Evolutionary conservation across 495 filamentous ascomycete genomes (phyloP).

Genomic region (Neurospora pannonica): DNA sequence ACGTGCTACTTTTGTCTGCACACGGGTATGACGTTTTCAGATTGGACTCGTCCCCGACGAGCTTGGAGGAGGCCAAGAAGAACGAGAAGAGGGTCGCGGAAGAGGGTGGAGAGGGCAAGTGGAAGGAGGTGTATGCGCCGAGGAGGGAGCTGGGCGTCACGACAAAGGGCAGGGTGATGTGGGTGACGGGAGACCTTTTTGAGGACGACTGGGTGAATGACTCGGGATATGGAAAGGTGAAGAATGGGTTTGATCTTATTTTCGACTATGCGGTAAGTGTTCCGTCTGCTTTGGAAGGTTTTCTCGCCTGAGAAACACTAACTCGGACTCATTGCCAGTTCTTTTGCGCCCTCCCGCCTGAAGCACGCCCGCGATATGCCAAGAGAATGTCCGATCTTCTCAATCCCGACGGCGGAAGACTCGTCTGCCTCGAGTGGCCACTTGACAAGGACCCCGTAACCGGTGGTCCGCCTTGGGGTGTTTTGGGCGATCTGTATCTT

Average conservation of each 20-base stretch:
- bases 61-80: slow-evolving; percentile 45
- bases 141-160: slow-evolving; percentile 24
- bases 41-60: slow-evolving; percentile 53
- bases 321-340: slow-evolving; percentile 42
- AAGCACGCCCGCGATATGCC: slow-evolving; percentile 60
- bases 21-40: slow-evolving; percentile 68
- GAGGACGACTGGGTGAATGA: slow-evolving; percentile 39
- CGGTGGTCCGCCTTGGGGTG: slow-evolving; percentile 61
- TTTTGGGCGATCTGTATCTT: slow-evolving; percentile 53
- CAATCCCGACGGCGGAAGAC: slow-evolving; percentile 45
- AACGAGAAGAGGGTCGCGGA: slow-evolving; percentile 22
- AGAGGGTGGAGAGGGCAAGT: slow-evolving; percentile 1
- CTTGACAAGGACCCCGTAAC: slow-evolving; percentile 52
- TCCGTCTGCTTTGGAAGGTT: background rate
- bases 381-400: slow-evolving; percentile 56
- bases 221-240: slow-evolving; percentile 11
- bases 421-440: slow-evolving; percentile 79
- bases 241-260: slow-evolving; percentile 59
- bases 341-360: slow-evolving; percentile 63
- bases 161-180: slow-evolving; percentile 47
- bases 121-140: slow-evolving; percentile 34
- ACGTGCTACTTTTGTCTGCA: slow-evolving; percentile 59
- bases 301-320: background rate
- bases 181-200: slow-evolving; percentile 67
- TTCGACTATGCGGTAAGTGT: slow-evolving; percentile 73